Evolutionary conservation across 176 grass and related monocot species (phyloP).

Genomic region (Urochloa ruziziensis): DNA sequence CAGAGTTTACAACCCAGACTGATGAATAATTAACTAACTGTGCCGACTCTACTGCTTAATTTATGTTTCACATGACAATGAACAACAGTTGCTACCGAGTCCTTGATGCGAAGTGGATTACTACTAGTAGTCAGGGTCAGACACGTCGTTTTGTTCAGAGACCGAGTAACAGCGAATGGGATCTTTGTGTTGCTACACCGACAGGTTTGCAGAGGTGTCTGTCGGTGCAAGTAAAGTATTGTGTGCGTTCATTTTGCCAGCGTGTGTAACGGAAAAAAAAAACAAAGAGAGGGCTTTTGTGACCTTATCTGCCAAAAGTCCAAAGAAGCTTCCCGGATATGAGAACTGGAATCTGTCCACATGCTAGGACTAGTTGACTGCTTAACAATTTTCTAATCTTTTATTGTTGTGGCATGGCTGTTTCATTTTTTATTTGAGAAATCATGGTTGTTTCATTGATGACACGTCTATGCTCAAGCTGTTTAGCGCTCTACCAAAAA

Average conservation of each 20-base stretch:
- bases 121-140: not conserved
- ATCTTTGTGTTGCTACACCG: not conserved
- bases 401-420: not conserved
- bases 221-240: conserved; percentile 17
- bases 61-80: not conserved
- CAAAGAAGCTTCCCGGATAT: not conserved
- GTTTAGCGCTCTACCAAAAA: not conserved
- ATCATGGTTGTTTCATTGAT: not conserved
- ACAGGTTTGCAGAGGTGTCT: not conserved
- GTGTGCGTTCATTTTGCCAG: not conserved
- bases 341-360: not conserved
- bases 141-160: not conserved
- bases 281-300: not conserved
- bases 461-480: not conserved
- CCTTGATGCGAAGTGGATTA: not conserved
- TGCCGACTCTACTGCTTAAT: not conserved
- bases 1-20: no score
- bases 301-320: not conserved
- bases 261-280: not conserved
- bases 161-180: not conserved
- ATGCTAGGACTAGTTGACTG: not conserved
- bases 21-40: not conserved
- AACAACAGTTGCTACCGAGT: not conserved
- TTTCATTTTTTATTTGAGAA: no score
- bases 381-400: not conserved